Evolutionary conservation across 2,329 filamentous ascomycete genomes (phyloP).

Genomic region (Corniculantispora saksenae): DNA sequence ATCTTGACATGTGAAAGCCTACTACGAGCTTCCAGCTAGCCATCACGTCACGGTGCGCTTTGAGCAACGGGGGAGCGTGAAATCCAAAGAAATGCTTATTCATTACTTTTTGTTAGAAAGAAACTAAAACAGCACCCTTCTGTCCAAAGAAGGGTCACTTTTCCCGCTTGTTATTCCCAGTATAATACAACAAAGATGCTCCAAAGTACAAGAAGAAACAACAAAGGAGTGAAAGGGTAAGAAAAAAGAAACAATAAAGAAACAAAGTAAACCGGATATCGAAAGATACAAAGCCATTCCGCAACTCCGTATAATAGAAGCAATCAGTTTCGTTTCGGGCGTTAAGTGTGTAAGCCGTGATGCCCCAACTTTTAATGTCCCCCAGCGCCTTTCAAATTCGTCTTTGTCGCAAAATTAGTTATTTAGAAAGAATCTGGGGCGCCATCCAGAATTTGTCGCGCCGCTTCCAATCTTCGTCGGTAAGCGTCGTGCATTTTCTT

Average conservation of each 20-base stretch:
- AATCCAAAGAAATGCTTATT: not conserved
- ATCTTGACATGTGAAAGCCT: not conserved
- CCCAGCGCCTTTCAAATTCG: slow-evolving; percentile 6
- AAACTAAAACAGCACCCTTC: not conserved
- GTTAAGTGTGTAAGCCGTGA: not conserved
- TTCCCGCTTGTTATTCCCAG: slow-evolving; percentile 2
- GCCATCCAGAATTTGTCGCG: slow-evolving; percentile 72
- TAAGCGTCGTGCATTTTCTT: slow-evolving; percentile 61
- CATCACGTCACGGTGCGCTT: not conserved
- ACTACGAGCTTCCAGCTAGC: not conserved
- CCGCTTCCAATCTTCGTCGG: slow-evolving; percentile 72
- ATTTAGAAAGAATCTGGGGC: slow-evolving; percentile 32
- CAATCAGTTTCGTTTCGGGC: slow-evolving; percentile 16
- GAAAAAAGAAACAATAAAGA: slow-evolving; percentile 13
- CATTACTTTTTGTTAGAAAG: not conserved
- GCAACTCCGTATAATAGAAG: slow-evolving; percentile 15
- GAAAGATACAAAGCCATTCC: slow-evolving; percentile 6
- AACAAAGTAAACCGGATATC: slow-evolving; percentile 17
- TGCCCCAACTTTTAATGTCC: not conserved
- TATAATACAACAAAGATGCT: slow-evolving; percentile 13
- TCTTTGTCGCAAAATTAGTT: not conserved
- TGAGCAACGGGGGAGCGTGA: not conserved
- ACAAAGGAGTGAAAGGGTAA: slow-evolving; percentile 1
- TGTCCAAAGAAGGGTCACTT: not conserved
- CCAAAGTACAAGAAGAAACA: slow-evolving; percentile 4